Evolutionary conservation across 1,284 basidiomycete species (phyloP).

Genomic region (Malassezia psittaci): DNA sequence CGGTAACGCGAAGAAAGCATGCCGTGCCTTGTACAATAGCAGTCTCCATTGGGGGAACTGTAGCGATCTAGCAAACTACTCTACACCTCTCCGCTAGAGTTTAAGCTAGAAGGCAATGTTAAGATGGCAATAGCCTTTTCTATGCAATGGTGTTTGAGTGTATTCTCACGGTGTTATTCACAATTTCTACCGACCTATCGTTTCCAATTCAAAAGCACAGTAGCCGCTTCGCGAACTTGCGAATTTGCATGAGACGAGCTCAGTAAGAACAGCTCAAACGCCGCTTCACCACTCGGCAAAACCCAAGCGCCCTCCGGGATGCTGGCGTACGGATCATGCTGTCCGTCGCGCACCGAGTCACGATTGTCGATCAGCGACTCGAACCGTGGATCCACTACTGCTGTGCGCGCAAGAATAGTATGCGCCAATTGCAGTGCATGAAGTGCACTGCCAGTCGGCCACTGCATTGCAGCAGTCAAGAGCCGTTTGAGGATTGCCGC

Average conservation of each 20-base stretch:
- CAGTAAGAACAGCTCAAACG: slow-evolving; percentile 16
- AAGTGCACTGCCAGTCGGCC: slow-evolving; percentile 61
- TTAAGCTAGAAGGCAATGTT: background rate
- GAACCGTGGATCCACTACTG: slow-evolving; percentile 59
- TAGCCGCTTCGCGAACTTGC: slow-evolving; percentile 17
- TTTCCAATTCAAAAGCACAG: slow-evolving; percentile 7
- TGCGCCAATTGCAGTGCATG: slow-evolving; percentile 65
- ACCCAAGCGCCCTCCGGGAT: slow-evolving; percentile 17
- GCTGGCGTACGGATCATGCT: slow-evolving; percentile 9
- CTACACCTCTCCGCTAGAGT: background rate
- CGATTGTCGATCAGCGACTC: slow-evolving; percentile 75
- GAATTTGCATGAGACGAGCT: slow-evolving; percentile 13
- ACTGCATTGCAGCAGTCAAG: slow-evolving; percentile 64
- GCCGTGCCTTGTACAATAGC: slow-evolving; percentile 12
- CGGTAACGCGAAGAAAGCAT: background rate
- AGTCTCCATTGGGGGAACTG: background rate
- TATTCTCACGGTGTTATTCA: background rate
- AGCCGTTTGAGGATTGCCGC: slow-evolving; percentile 88
- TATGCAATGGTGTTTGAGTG: too few species aligned
- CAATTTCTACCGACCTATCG: background rate
- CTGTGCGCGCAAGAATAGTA: slow-evolving; percentile 57
- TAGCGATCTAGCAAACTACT: slow-evolving; percentile 1
- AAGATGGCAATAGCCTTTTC: too few species aligned
- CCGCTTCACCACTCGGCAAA: slow-evolving; percentile 18
- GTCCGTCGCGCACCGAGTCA: slow-evolving; percentile 56